Percentiles rank a stretch among this genome's conserved stretches.
These are phyloP conservation scores for Linnemannia zychae DNA, from an alignment of 192 early-diverging fungal genomes.

Conservation along the genomic window DNA sequence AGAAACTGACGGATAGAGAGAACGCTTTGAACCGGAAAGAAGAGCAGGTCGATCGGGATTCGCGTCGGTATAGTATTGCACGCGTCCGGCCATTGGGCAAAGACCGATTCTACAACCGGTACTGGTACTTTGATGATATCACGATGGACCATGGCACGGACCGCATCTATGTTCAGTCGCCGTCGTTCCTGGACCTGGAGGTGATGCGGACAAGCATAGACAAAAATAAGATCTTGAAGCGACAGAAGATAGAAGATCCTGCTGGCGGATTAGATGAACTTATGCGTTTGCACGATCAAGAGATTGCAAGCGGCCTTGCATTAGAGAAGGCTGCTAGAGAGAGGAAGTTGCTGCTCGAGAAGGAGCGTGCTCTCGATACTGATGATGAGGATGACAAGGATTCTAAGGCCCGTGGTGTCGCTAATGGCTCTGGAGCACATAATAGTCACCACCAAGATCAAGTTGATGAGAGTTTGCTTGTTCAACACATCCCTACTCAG, in stretches of 20 bases:
- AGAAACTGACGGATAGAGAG: conserved; percentile 70
- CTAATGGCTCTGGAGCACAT: conserved; percentile 17
- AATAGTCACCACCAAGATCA: not conserved
- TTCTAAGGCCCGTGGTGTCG: conserved; percentile 3
- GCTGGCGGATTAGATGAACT: conserved; percentile 31
- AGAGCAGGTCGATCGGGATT: conserved; percentile 80
- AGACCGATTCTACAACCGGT: conserved; percentile 90
- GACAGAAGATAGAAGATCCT: conserved; percentile 30
- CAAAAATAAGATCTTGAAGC: conserved; percentile 36
- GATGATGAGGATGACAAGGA: conserved; percentile 35
- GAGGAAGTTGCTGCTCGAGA: conserved; percentile 37
- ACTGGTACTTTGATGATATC: conserved; percentile 92
- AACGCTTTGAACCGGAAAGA: conserved; percentile 59
- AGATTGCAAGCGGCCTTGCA: conserved; percentile 50
- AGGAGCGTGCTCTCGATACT: conserved; percentile 63
- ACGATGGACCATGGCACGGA: conserved; percentile 73
- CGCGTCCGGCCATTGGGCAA: conserved; percentile 81
- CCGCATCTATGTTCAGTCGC: conserved; percentile 71
- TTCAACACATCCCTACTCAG: conserved; percentile 39
- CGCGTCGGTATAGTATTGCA: conserved; percentile 72
- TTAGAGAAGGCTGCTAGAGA: conserved; percentile 32
- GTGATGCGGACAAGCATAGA: conserved; percentile 59
- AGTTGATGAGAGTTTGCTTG: conserved; percentile 35
- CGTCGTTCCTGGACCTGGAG: conserved; percentile 65
- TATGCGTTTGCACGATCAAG: conserved; percentile 49